Base-by-base conservation (phyloP, 2,329 filamentous ascomycete species). In the Exophiala spinifera region DNA sequence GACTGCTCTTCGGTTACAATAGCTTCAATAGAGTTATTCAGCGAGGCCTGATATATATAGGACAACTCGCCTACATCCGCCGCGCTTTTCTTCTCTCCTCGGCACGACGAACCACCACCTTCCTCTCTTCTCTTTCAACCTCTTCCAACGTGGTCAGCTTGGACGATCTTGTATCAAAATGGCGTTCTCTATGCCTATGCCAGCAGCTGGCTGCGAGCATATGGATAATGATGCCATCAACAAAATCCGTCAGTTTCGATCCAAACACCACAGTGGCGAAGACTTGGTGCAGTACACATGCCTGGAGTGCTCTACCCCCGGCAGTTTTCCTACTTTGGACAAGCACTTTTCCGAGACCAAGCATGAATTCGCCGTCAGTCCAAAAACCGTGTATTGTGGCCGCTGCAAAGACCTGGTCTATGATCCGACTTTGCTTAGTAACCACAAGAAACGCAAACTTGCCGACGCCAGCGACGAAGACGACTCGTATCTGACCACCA, bases 391-490 rank as follows among this genome's bases (percentile, higher is more conserved):
- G 3, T 64, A 61, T 46, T 64, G 62, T 53, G 59, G 56, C 4
- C 33, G 40, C 13, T 64, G 62, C 46, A 53, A 60, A 25, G 62
- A 64, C 42, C 42, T 64, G 19, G 53, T 63, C 25, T 64, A 64
- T 46, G 61, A 64, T 23, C 61, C 61, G 21, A 51, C 48, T 31
- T 55, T 63, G 15, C 46, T 57, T 17, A 53, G 56, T 34, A 56
- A 56, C 14, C 43, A 62, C 20, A 66, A 64, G 51, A 74, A 73
- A 61, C 68, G 69, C 10, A 69, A 69, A 43, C 65, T 68, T 33
- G 66, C 63, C 46, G 67, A 71, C 39, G 67, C 67, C 53, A 59
- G 46, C 19, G 62, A 63, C 14, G 87, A 91, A 55, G 88, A 92
- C 60, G 84, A 89, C 33, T 59, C 62, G 3, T 62, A 60, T 28